A percentile compares a stretch with the other conserved stretches of the same genome.
These are phyloP conservation scores for Yamadazyma tumulicola DNA, from an alignment of 805 yeast species.

Conservation along the genomic window DNA sequence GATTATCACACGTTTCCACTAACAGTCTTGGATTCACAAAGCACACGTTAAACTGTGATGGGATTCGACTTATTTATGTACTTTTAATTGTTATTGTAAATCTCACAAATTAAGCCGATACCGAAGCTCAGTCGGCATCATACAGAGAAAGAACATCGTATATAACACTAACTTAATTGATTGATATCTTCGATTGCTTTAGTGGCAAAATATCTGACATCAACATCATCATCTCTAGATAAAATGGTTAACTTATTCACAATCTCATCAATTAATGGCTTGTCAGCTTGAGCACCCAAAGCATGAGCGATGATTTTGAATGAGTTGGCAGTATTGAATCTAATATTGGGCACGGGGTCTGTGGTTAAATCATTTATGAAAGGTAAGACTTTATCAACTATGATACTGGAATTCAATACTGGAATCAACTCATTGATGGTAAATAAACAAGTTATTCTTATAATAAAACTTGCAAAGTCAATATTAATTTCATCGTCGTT, in stretches of 20 bases:
- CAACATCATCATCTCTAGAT: slow-evolving; percentile 73
- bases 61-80: too few relatives aligned
- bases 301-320: slow-evolving; percentile 59
- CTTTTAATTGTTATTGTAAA: too few relatives aligned
- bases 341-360: slow-evolving; percentile 90
- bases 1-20: too few relatives aligned
- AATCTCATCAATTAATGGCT: slow-evolving; percentile 42
- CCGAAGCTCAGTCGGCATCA: neutral
- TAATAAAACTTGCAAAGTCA: slow-evolving; percentile 73
- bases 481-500: slow-evolving; percentile 21
- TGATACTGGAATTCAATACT: slow-evolving; percentile 56
- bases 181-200: slow-evolving; percentile 42
- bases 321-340: slow-evolving; percentile 92
- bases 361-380: slow-evolving; percentile 66
- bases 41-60: neutral
- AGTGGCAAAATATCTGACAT: slow-evolving; percentile 82
- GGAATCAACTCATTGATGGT: slow-evolving; percentile 82
- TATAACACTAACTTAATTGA: too few relatives aligned
- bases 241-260: slow-evolving; percentile 64
- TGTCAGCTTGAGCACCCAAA: slow-evolving; percentile 25
- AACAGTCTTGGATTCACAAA: neutral
- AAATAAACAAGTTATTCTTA: slow-evolving; percentile 86
- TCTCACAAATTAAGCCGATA: too few relatives aligned
- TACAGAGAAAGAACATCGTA: neutral
- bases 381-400: slow-evolving; percentile 69